Conservation (phyloP, 2,329 filamentous ascomycete genomes). For the Periglandula ipomoeae region DNA sequence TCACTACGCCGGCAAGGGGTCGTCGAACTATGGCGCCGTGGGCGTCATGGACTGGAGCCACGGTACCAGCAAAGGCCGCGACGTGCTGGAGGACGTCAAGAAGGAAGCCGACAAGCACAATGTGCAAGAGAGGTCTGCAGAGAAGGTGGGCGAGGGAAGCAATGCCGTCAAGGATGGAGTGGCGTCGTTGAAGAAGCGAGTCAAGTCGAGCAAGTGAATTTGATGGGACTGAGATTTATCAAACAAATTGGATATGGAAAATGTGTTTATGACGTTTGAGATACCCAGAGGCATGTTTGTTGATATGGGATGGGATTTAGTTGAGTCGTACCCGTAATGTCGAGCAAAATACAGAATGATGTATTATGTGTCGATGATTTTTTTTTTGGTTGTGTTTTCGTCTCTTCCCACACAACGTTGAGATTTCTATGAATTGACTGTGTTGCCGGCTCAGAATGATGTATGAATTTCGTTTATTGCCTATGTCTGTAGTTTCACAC, state of each 20-base stretch:
- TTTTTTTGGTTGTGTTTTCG: too few relatives aligned
- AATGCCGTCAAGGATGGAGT: slow-evolving; percentile 20
- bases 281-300: neutral
- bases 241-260: neutral
- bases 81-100: slow-evolving; percentile 44
- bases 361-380: too few relatives aligned
- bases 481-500: too few relatives aligned
- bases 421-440: too few relatives aligned
- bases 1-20: slow-evolving; percentile 40
- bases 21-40: slow-evolving; percentile 53
- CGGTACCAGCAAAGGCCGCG: slow-evolving; percentile 44
- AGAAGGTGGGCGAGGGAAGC: slow-evolving; percentile 24
- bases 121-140: slow-evolving; percentile 32
- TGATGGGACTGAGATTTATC: neutral
- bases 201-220: slow-evolving; percentile 18
- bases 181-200: slow-evolving; percentile 18
- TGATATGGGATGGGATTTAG: too few relatives aligned
- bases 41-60: slow-evolving; percentile 54
- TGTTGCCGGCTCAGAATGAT: too few relatives aligned
- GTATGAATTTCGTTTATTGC: too few relatives aligned
- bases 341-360: too few relatives aligned
- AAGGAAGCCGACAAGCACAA: slow-evolving; percentile 48
- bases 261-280: neutral
- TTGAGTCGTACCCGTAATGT: too few relatives aligned
- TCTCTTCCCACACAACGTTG: too few relatives aligned